A percentile compares a stretch with the other conserved stretches of the same genome.
Evolutionary conservation across 371 early-diverging fungal genomes (phyloP).

Genomic region (Choanephora cucurbitarum): DNA sequence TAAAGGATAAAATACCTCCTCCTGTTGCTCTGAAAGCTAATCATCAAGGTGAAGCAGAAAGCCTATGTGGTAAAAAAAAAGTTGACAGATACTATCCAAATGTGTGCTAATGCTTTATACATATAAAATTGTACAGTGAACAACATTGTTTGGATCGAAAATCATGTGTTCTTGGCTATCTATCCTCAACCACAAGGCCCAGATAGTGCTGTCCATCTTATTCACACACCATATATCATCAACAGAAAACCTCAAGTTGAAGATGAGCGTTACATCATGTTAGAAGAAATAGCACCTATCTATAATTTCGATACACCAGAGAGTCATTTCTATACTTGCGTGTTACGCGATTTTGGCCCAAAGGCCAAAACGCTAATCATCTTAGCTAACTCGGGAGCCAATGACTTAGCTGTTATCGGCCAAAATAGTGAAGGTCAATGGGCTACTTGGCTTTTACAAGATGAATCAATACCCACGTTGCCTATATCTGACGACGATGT

Average conservation of each 20-base stretch:
- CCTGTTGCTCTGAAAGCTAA: conserved; percentile 1
- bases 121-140: conserved; percentile 24
- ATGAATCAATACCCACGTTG: conserved; percentile 24
- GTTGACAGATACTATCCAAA: too few relatives aligned
- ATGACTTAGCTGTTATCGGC: conserved; percentile 40
- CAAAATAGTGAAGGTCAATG: conserved; percentile 39
- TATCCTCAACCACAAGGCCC: conserved; percentile 11
- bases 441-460: conserved; percentile 44
- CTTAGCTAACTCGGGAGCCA: conserved; percentile 37
- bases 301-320: conserved; percentile 31
- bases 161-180: conserved; percentile 35
- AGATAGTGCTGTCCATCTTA: neutral
- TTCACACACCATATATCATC: conserved; percentile 16
- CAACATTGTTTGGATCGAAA: conserved; percentile 44
- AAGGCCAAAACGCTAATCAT: conserved; percentile 32
- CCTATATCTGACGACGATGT: conserved; percentile 38
- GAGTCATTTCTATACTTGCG: conserved; percentile 36
- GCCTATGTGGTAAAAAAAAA: too few relatives aligned
- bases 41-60: neutral
- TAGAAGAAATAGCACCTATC: conserved; percentile 37
- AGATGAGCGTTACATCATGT: conserved; percentile 10
- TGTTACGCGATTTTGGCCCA: conserved; percentile 37
- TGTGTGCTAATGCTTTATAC: neutral
- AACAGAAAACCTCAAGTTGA: neutral
- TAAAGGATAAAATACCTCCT: conserved; percentile 19